phyloP scores from a whole-genome alignment of 805 yeast species.

The Spathaspora passalidarum region DNA sequence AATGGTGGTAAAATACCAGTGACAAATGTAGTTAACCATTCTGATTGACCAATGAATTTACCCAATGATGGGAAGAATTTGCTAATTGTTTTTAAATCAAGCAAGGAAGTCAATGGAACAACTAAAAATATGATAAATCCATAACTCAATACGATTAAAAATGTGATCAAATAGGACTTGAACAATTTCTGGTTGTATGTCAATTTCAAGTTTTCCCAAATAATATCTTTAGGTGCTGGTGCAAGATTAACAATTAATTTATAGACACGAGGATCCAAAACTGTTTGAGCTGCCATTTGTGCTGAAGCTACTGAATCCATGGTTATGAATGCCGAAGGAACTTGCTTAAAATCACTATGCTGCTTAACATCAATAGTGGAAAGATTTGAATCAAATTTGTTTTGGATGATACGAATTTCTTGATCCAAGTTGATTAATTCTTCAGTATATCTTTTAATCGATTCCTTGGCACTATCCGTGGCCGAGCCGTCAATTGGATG shows the following conservation, averaged over 20 bases:
- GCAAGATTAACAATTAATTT: slow-evolving; percentile 41
- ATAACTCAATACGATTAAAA: slow-evolving; percentile 46
- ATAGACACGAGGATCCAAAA: slow-evolving; percentile 43
- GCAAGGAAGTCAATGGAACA: slow-evolving; percentile 53
- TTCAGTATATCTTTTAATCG: slow-evolving; percentile 31
- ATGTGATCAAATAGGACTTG: slow-evolving; percentile 40
- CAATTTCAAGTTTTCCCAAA: slow-evolving; percentile 45
- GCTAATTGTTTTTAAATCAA: slow-evolving; percentile 53
- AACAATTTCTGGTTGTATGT: slow-evolving; percentile 35
- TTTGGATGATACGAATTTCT: slow-evolving; percentile 32
- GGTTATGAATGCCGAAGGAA: slow-evolving; percentile 46
- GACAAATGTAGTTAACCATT: slow-evolving; percentile 51
- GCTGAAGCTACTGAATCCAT: slow-evolving; percentile 49
- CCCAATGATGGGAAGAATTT: slow-evolving; percentile 62
- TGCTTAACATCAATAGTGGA: slow-evolving; percentile 24
- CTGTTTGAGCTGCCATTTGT: slow-evolving; percentile 48
- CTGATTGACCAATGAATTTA: slow-evolving; percentile 46
- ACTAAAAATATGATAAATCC: slow-evolving; percentile 54
- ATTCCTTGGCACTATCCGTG: slow-evolving; percentile 9
- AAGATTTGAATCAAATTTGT: slow-evolving; percentile 25
- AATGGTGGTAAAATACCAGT: slow-evolving; percentile 64
- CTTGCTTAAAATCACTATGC: slow-evolving; percentile 33
- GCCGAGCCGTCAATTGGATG: not conserved
- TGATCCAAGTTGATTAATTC: slow-evolving; percentile 35
- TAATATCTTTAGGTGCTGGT: slow-evolving; percentile 47